Evolutionary conservation across 805 yeast species (phyloP).

Genomic region (fission yeast (Schizosaccharomyces pombe)): DNA sequence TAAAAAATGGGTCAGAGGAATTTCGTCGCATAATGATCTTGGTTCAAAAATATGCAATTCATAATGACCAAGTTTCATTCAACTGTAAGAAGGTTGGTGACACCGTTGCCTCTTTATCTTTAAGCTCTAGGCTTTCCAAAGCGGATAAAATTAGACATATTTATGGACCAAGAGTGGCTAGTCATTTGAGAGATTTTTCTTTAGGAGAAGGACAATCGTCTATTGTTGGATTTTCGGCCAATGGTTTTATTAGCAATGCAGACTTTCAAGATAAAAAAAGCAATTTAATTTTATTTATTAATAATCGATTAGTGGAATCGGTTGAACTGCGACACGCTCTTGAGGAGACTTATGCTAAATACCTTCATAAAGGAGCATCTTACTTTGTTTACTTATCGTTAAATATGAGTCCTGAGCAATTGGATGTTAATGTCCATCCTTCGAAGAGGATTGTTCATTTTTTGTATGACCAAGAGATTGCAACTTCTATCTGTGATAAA

Average conservation of each 20-base stretch:
- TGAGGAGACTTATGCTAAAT: conserved; percentile 33
- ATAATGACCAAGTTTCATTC: conserved; percentile 44
- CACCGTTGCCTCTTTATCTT: conserved; percentile 36
- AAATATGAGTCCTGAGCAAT: conserved; percentile 37
- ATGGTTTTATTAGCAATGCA: conserved; percentile 46
- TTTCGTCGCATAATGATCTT: conserved; percentile 57
- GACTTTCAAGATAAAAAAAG: conserved; percentile 47
- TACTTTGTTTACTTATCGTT: conserved; percentile 60
- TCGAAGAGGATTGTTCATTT: conserved; percentile 83
- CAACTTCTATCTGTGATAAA: conserved; percentile 29
- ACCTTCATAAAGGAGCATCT: conserved; percentile 52
- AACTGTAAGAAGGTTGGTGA: conserved; percentile 65
- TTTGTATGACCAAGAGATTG: conserved; percentile 64
- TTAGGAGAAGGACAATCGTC: neutral
- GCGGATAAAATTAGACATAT: conserved; percentile 52
- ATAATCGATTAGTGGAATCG: conserved; percentile 48
- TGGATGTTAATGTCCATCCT: conserved; percentile 91
- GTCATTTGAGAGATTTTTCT: conserved; percentile 17
- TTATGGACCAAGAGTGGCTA: conserved; percentile 47
- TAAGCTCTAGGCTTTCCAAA: conserved; percentile 26
- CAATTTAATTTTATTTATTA: conserved; percentile 53
- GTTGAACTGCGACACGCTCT: conserved; percentile 59
- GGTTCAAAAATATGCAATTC: conserved; percentile 61
- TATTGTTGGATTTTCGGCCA: conserved; percentile 13
- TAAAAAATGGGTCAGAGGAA: conserved; percentile 49